These are phyloP conservation scores for Lepiota brunneoincarnata DNA, from an alignment of 768 basidiomycete species.

Conservation along the genomic window DNA sequence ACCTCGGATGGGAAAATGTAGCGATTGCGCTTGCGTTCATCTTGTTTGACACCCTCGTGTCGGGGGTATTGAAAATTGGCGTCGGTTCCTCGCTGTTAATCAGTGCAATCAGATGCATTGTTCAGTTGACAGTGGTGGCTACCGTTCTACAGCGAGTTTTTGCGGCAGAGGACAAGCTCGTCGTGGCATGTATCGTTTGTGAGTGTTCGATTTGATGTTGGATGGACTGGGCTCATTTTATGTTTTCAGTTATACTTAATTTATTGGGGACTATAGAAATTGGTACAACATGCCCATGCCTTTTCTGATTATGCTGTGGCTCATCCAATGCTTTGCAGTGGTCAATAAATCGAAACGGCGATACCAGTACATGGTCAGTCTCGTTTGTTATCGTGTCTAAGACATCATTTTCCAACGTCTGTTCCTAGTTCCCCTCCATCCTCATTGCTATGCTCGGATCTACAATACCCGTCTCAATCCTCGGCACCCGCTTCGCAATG, in stretches of 20 bases:
- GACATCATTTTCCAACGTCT: background rate
- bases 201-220: conserved; percentile 26
- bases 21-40: conserved; percentile 74
- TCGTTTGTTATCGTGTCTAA: background rate
- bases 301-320: background rate
- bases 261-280: conserved; percentile 76
- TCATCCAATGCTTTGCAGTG: conserved; percentile 36
- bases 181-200: conserved; percentile 73
- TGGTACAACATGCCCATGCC: conserved; percentile 41
- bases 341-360: conserved; percentile 77
- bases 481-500: conserved; percentile 79
- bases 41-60: conserved; percentile 66
- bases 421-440: conserved; percentile 60
- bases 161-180: conserved; percentile 70
- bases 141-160: conserved; percentile 72
- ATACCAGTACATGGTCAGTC: conserved; percentile 68
- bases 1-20: conserved; percentile 72
- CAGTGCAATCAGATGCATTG: conserved; percentile 69
- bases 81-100: conserved; percentile 66
- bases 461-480: conserved; percentile 75
- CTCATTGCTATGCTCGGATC: conserved; percentile 69
- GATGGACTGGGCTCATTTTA: background rate
- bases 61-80: conserved; percentile 61
- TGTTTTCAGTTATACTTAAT: conserved; percentile 58
- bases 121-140: conserved; percentile 77